phyloP scores from a whole-genome alignment of 768 basidiomycete species.

The Tulasnella sp. region DNA sequence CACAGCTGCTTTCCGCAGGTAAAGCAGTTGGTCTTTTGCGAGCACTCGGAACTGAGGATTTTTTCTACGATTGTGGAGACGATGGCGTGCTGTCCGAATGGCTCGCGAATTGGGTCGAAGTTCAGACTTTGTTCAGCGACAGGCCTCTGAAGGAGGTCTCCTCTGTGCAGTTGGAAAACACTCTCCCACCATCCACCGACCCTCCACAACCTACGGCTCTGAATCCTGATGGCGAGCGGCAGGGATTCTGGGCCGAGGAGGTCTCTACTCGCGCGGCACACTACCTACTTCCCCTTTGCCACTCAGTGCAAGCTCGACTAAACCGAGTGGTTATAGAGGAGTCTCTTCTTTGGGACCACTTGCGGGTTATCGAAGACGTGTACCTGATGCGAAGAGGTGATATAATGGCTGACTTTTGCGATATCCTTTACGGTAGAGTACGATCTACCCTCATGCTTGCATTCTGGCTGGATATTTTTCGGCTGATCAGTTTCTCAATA shows the following conservation, averaged over 20 bases:
- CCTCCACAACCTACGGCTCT: background rate
- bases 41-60: slow-evolving; percentile 38
- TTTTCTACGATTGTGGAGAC: slow-evolving; percentile 4
- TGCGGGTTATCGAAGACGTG: slow-evolving; percentile 56
- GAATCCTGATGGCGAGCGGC: background rate
- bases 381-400: slow-evolving; percentile 76
- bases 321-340: slow-evolving; percentile 56
- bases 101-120: slow-evolving; percentile 16
- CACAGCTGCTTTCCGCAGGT: slow-evolving; percentile 52
- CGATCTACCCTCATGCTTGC: slow-evolving; percentile 15
- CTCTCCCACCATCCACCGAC: background rate
- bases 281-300: slow-evolving; percentile 50
- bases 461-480: background rate
- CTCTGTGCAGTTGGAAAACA: background rate
- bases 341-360: slow-evolving; percentile 47
- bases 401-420: slow-evolving; percentile 62
- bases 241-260: background rate
- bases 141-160: background rate
- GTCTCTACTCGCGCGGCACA: slow-evolving; percentile 34
- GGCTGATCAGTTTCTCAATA: slow-evolving; percentile 27
- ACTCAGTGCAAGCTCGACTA: slow-evolving; percentile 44
- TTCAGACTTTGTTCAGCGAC: background rate
- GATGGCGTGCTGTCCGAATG: background rate
- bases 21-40: slow-evolving; percentile 71
- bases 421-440: slow-evolving; percentile 68